A percentile compares a stretch with the other conserved stretches of the same genome.
These are phyloP conservation scores for Mortierella sp. DNA, from an alignment of 371 early-diverging fungal species.

Conservation along the genomic window DNA sequence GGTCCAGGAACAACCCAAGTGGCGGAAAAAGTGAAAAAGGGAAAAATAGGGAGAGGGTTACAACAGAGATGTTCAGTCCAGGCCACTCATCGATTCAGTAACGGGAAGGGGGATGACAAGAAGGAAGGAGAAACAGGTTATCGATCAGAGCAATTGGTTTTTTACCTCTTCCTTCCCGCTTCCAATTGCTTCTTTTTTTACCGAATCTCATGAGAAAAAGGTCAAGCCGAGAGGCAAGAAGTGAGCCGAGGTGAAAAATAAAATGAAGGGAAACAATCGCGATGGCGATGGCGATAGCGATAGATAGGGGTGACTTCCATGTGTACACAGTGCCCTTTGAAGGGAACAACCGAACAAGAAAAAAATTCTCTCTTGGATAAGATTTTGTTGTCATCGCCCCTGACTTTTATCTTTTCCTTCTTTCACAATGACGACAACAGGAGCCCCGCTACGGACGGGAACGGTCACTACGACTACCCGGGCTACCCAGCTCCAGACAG, in stretches of 20 bases:
- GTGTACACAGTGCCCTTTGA: not conserved
- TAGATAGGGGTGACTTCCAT: not conserved
- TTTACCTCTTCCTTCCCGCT: not conserved
- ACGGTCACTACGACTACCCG: conserved; percentile 11
- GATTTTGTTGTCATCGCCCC: not conserved
- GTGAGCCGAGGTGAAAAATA: not conserved
- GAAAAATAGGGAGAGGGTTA: not conserved
- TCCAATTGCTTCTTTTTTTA: not conserved
- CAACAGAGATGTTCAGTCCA: not conserved
- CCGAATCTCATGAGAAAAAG: not conserved
- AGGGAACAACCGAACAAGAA: not conserved
- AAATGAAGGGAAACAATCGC: not conserved
- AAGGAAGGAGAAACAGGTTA: not conserved
- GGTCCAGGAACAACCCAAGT: not conserved
- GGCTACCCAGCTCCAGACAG: conserved; percentile 24
- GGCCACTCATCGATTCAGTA: no score
- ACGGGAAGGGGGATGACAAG: not conserved
- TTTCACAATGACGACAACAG: conserved; percentile 6
- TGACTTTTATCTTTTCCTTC: not conserved
- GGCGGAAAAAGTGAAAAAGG: not conserved
- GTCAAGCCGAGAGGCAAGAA: not conserved
- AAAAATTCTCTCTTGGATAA: not conserved
- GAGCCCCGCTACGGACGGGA: conserved; percentile 34
- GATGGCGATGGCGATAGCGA: conserved; percentile 1
- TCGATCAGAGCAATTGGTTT: not conserved